Base-by-base conservation (phyloP, 495 filamentous ascomycete genomes). In the Rhypophila decipiens region DNA sequence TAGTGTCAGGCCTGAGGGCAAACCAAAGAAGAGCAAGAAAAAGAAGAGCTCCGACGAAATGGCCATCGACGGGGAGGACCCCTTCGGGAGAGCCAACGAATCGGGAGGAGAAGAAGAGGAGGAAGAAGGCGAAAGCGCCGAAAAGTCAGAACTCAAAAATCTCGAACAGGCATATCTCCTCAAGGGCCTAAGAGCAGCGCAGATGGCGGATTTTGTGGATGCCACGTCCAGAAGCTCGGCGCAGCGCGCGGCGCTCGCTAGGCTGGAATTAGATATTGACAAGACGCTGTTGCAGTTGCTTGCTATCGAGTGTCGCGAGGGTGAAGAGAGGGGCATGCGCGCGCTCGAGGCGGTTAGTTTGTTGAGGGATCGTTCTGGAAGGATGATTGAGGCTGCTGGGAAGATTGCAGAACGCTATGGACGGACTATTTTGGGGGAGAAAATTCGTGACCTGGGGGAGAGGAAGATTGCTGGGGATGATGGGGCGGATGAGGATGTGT, bases 261-360 rank as follows among this genome's bases (percentile, higher is more conserved):
- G 80, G 24, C 74, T 84, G 31, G 88, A 95, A 59, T 65, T 87
- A 24, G 86, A 88, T 37, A 77, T 94, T 44, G 88, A 98, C 66
- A 94, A 93, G 67, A 78, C 82, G 18, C 71, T 98, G 33, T 72
- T 98, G 48, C 91, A 96, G 72, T 76, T 98, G 61, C 72, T 98
- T 63, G 90, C 87, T 24, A 72, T 83, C 20, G 93, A 96, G 72
- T 96, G 93, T 62, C 79, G 87, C 51, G 88, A 88, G 53, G 88
- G 88, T 29, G 94, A 97, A 61, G 90, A 95, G 36, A 73, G 84
- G 13, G 93, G 90, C 2, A 95, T 94, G 87, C 89, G 90, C 56
- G 93, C 93, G 7, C 70, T 98, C 23, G 94, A 98, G 66, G 55
- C 77, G 39, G 90, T 90, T 2, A 69, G 71, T 46, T 69, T 95